Conservation (phyloP, 1,139 yeast species). For the Yamadazyma spencermartinsiae region DNA sequence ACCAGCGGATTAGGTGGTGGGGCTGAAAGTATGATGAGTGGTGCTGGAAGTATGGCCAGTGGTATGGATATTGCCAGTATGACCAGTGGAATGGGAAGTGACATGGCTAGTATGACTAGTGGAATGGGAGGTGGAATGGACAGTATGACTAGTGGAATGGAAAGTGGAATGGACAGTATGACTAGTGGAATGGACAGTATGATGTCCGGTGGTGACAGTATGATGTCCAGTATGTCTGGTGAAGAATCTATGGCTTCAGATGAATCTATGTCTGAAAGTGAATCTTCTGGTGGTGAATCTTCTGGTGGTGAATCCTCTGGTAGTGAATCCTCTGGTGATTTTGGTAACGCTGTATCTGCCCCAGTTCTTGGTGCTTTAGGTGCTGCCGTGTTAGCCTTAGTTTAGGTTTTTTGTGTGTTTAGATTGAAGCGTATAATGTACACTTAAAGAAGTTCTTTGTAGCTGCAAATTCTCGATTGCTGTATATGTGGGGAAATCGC, state of each 20-base stretch:
- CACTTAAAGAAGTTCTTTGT: no score
- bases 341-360: not conserved
- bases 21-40: not conserved
- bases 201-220: constrained; percentile 1
- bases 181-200: not conserved
- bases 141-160: constrained; percentile 1
- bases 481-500: no score
- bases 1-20: not conserved
- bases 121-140: not conserved
- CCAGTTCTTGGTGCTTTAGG: constrained; percentile 2
- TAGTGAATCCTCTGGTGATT: constrained; percentile 2
- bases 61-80: not conserved
- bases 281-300: not conserved
- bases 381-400: constrained; percentile 2
- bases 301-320: not conserved
- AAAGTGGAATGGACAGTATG: not conserved
- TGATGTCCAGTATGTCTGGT: no score
- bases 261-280: not conserved
- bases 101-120: no score
- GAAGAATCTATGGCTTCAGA: not conserved
- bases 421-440: not conserved
- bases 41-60: not conserved
- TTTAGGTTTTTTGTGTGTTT: not conserved
- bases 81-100: not conserved
- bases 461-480: no score